Percentiles rank a stretch among this genome's conserved stretches.
phyloP scores from a whole-genome alignment of 495 filamentous ascomycete genomes.

The Monascus purpureus region DNA sequence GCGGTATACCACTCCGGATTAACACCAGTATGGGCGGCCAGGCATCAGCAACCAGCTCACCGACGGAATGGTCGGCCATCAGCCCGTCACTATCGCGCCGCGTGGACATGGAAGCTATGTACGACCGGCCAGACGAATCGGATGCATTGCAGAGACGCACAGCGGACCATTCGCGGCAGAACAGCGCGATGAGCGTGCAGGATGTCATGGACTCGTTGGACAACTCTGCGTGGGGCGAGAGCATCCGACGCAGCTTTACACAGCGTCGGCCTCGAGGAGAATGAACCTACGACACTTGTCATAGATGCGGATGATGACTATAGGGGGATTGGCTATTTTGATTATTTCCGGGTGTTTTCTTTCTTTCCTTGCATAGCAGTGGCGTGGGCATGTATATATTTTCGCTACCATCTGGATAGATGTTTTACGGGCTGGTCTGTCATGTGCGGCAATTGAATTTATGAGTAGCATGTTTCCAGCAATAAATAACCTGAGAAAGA shows the following conservation, averaged over 20 bases:
- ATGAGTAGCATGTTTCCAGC: no score
- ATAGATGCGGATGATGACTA: neutral
- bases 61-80: constrained; percentile 31
- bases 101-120: constrained; percentile 15
- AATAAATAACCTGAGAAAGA: no score
- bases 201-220: constrained; percentile 72
- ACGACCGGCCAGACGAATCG: constrained; percentile 13
- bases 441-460: no score
- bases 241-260: constrained; percentile 79
- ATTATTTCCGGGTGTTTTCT: neutral
- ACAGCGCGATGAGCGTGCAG: constrained; percentile 59
- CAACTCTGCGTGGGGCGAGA: constrained; percentile 83
- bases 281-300: no score
- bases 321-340: neutral
- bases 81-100: constrained; percentile 28
- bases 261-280: constrained; percentile 43
- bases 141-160: constrained; percentile 4
- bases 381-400: no score
- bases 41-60: constrained; percentile 20
- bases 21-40: constrained; percentile 25
- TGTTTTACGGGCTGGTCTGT: no score
- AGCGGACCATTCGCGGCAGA: constrained; percentile 21
- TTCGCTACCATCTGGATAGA: no score
- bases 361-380: constrained; percentile 15
- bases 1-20: constrained; percentile 18